Evolutionary conservation across 139 green algal species (phyloP), one percentile per base, ranked within the genome.

Genomic region (Desmodesmus armatus): DNA sequence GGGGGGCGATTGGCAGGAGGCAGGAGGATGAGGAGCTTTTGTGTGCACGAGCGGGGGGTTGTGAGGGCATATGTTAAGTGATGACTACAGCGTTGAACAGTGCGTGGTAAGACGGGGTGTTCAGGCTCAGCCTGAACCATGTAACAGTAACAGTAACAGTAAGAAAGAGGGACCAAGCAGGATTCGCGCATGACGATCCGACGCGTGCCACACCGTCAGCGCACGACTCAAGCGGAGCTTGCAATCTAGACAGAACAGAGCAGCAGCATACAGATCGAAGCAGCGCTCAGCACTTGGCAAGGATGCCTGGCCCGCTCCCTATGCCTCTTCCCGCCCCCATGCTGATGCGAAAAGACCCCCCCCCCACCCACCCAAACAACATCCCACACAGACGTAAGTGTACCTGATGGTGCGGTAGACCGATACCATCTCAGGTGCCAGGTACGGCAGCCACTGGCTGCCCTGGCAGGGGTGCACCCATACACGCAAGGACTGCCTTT

Each of bases 381-480:
- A 13, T 1, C 13, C 47, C 0, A 58, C 47, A 58, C 47, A 1
- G 13, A 58, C 0, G 47, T 15, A 0, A 7, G 35, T 33, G 21
- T 39, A 77, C 69, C 96, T 91, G 76, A 99, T 97, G 70, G 88
- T 84, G 1, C 95, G 92, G 89, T 97, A 99, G 33, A 99, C 92
- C 75, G 94, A 86, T 53, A 92, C 85, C 88, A 99, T 78, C 27
- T 90, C 78, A 15, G 77, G n/a, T 0, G 91, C 93, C 58, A 99
- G 88, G 66, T 90, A 89, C 5, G 93, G 93, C 83, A 99, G 93
- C 97, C 97, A 99, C 27, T 63, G n/a, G n/a, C n/a, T n/a, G n/a
- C n/a, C n/a, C n/a, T n/a, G n/a, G n/a, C n/a, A n/a, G 44, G 97
- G 97, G 87, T 99, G 97, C 84, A 99, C 85, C 97, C 97, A 99